These are phyloP conservation scores for Pseudozyma hubeiensis DNA, from an alignment of 1,284 basidiomycete genomes.

Conservation along the genomic window DNA sequence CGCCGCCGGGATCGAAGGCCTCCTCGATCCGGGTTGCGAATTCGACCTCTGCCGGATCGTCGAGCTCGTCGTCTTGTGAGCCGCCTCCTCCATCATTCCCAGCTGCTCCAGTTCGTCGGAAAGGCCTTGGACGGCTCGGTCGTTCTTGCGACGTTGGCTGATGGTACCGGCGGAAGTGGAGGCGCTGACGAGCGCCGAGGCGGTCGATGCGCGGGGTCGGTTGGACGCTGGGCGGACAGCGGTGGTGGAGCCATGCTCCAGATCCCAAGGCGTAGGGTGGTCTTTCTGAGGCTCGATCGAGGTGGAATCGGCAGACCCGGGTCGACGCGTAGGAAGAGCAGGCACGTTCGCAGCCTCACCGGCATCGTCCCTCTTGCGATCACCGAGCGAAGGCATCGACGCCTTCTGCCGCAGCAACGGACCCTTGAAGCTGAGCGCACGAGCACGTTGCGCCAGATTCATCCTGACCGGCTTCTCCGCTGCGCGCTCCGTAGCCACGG, in stretches of 20 bases:
- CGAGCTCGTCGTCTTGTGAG: neutral
- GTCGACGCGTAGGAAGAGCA: slow-evolving; percentile 4
- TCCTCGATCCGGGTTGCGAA: slow-evolving; percentile 51
- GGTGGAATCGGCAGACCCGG: slow-evolving; percentile 16
- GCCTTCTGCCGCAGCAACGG: slow-evolving; percentile 37
- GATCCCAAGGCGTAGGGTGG: slow-evolving; percentile 38
- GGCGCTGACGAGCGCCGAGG: slow-evolving; percentile 36
- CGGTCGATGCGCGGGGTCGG: slow-evolving; percentile 37
- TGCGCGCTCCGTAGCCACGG: neutral
- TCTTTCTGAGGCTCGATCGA: slow-evolving; percentile 6
- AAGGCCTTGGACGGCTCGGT: neutral
- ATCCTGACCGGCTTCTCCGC: slow-evolving; percentile 32
- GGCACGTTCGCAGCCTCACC: slow-evolving; percentile 4
- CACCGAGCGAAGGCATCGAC: slow-evolving; percentile 38
- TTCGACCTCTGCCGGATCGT: slow-evolving; percentile 42
- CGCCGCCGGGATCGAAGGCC: slow-evolving; percentile 49
- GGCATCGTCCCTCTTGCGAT: slow-evolving; percentile 24
- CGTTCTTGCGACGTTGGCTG: slow-evolving; percentile 46
- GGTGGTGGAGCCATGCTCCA: slow-evolving; percentile 6
- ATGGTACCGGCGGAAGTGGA: slow-evolving; percentile 46
- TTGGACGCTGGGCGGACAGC: slow-evolving; percentile 15
- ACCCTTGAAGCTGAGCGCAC: slow-evolving; percentile 45
- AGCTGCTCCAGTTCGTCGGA: slow-evolving; percentile 15
- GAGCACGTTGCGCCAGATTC: slow-evolving; percentile 38
- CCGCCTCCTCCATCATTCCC: neutral